These are phyloP conservation scores for Verbena officinalis DNA, from an alignment of 257 asterid species.

Conservation along the genomic window DNA sequence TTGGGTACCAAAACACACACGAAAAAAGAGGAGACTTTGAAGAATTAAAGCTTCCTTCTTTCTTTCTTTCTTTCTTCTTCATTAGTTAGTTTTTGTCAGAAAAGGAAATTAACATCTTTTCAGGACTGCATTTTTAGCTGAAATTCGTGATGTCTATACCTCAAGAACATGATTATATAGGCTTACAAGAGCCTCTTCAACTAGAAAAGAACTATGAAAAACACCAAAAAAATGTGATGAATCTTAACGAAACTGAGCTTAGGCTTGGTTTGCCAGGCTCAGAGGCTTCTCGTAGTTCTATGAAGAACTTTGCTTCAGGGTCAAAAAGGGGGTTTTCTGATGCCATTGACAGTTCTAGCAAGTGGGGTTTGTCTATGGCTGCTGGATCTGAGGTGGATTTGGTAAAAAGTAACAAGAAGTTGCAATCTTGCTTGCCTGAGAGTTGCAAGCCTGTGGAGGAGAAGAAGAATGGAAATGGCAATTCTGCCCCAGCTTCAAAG, in stretches of 20 bases:
- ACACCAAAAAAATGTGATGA: constrained; percentile 26
- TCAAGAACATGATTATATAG: constrained; percentile 52
- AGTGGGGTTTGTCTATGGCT: constrained; percentile 50
- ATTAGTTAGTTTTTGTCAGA: not conserved
- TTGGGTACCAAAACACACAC: constrained; percentile 1
- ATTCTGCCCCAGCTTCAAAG: constrained; percentile 53
- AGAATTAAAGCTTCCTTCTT: not conserved
- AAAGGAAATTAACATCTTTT: constrained; percentile 6
- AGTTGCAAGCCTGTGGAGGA: constrained; percentile 36
- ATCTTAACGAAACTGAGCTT: constrained; percentile 61
- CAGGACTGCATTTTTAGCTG: not conserved
- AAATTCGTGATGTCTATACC: constrained; percentile 42
- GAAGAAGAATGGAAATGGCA: constrained; percentile 37
- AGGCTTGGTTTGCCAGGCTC: constrained; percentile 75
- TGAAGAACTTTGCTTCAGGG: constrained; percentile 46
- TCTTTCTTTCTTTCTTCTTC: constrained; percentile 18
- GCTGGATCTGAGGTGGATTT: constrained; percentile 49
- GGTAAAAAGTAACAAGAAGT: constrained; percentile 27
- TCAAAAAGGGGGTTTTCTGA: constrained; percentile 61
- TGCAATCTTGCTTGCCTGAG: constrained; percentile 26
- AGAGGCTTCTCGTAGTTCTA: constrained; percentile 34
- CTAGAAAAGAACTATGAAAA: constrained; percentile 35
- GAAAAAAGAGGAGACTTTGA: constrained; percentile 2
- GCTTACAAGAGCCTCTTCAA: constrained; percentile 44
- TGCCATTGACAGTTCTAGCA: constrained; percentile 56